Conservation (phyloP, 495 filamentous ascomycete genomes). For the Cercophora samala region DNA sequence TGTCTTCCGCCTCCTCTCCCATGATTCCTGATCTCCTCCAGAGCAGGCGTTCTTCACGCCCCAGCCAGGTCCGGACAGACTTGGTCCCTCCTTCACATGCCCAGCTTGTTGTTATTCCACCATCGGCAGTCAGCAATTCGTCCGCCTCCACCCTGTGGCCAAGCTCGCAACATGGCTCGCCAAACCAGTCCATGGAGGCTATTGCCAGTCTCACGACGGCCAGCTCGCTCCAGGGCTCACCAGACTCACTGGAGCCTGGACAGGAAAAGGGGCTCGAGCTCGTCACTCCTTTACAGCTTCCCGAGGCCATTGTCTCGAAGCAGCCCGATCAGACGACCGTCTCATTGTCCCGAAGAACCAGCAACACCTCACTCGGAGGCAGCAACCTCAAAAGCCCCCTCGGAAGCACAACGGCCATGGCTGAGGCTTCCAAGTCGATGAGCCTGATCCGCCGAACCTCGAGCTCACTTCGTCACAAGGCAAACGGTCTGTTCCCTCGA, state of each 20-base stretch:
- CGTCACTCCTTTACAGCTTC: constrained; percentile 36
- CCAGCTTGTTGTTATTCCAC: constrained; percentile 35
- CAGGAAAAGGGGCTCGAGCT: constrained; percentile 25
- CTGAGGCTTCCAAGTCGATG: constrained; percentile 34
- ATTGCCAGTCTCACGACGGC: constrained; percentile 35
- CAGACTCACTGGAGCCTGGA: constrained; percentile 37
- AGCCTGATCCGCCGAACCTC: constrained; percentile 48
- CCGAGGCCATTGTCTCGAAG: constrained; percentile 37
- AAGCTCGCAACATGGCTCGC: constrained; percentile 42
- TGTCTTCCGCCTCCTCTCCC: constrained; percentile 27
- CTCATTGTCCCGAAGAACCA: constrained; percentile 36
- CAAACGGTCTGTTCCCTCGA: constrained; percentile 31
- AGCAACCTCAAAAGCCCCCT: constrained; percentile 25
- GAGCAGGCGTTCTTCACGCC: constrained; percentile 35
- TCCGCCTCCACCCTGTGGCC: constrained; percentile 44
- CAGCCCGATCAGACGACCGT: constrained; percentile 11
- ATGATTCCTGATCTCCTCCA: constrained; percentile 38
- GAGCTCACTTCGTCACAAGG: constrained; percentile 38
- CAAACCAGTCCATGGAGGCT: constrained; percentile 41
- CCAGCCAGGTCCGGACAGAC: constrained; percentile 41
- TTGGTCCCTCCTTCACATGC: constrained; percentile 34
- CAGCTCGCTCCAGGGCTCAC: constrained; percentile 43
- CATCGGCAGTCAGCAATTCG: constrained; percentile 43
- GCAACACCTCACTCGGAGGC: constrained; percentile 37
- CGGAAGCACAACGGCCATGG: constrained; percentile 35